Evolutionary conservation across 805 yeast genomes (phyloP).

Genomic region (Schizosaccharomyces osmophilus): DNA sequence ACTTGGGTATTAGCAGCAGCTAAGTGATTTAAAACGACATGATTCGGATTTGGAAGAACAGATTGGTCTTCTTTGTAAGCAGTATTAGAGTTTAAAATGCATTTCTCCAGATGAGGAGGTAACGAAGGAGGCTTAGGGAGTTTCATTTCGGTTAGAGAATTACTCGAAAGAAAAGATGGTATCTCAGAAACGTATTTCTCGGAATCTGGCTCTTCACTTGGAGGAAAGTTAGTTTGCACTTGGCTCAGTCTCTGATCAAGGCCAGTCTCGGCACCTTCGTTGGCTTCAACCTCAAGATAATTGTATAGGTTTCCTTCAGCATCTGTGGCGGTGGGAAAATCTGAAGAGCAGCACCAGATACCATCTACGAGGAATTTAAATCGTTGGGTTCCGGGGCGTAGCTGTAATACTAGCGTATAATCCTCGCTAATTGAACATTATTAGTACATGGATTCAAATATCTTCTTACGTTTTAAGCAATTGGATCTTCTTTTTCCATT

Average conservation of each 20-base stretch:
- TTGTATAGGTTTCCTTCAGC: constrained; percentile 90
- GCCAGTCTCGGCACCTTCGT: constrained; percentile 7
- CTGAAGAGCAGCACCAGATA: constrained; percentile 70
- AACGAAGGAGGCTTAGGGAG: constrained; percentile 56
- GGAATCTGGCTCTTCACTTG: constrained; percentile 7
- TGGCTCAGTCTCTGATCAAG: neutral
- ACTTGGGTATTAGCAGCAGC: constrained; percentile 92
- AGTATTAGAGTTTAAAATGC: constrained; percentile 44
- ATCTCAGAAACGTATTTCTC: constrained; percentile 16
- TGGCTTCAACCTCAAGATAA: constrained; percentile 42
- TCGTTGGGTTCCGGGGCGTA: constrained; percentile 80
- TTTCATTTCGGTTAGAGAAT: constrained; percentile 6
- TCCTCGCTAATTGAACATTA: constrained; percentile 3
- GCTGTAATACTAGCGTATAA: constrained; percentile 43
- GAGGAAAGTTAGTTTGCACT: constrained; percentile 2
- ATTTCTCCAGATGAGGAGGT: constrained; percentile 91
- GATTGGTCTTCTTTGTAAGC: constrained; percentile 65
- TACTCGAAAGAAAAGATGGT: constrained; percentile 16
- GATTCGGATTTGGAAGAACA: constrained; percentile 80
- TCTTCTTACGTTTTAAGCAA: constrained; percentile 14
- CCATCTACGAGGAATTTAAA: constrained; percentile 85
- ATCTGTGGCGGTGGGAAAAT: constrained; percentile 87
- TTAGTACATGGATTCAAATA: neutral
- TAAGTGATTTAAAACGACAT: constrained; percentile 75
- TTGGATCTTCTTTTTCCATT: constrained; percentile 96